Evolutionary conservation across 2,329 filamentous ascomycete species (phyloP).

Genomic region (Amesomyces nigricolor): DNA sequence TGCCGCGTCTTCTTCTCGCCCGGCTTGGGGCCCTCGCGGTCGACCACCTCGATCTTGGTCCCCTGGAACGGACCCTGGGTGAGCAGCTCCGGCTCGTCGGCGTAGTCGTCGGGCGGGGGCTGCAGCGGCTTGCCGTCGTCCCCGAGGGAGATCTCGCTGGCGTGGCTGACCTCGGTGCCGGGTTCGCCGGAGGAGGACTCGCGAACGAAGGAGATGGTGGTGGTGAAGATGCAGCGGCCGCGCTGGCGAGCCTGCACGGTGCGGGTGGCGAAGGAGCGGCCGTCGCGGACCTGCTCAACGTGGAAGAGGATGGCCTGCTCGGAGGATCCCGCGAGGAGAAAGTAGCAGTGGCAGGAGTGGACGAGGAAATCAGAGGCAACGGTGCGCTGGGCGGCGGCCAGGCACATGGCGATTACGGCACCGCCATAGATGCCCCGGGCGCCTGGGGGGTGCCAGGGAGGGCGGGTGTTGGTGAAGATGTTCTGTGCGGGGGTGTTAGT

Average conservation of each 20-base stretch:
- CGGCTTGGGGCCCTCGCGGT: constrained; percentile 44
- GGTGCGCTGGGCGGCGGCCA: constrained; percentile 82
- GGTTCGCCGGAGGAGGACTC: constrained; percentile 49
- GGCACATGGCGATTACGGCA: constrained; percentile 85
- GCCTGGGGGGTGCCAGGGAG: constrained; percentile 85
- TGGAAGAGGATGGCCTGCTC: constrained; percentile 88
- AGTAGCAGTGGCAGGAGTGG: constrained; percentile 99
- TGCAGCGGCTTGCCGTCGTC: constrained; percentile 15
- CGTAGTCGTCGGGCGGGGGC: constrained; percentile 32
- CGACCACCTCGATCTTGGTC: constrained; percentile 38
- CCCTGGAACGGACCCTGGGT: constrained; percentile 46
- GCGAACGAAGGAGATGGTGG: constrained; percentile 81
- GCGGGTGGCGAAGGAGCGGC: constrained; percentile 80
- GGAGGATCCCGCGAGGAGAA: constrained; percentile 82
- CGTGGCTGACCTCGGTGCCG: constrained; percentile 57
- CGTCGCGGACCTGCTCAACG: constrained; percentile 88
- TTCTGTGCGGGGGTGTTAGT: constrained; percentile 46
- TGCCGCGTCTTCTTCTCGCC: constrained; percentile 63
- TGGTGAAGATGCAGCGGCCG: constrained; percentile 89
- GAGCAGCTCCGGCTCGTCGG: constrained; percentile 45
- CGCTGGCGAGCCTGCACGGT: constrained; percentile 93
- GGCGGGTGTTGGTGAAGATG: constrained; percentile 90
- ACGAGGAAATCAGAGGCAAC: constrained; percentile 74
- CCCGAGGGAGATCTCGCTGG: constrained; percentile 48
- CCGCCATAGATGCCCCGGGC: constrained; percentile 93